Base-by-base conservation (phyloP, 2,329 filamentous ascomycete species). In the Fusarium torulosum region DNA sequence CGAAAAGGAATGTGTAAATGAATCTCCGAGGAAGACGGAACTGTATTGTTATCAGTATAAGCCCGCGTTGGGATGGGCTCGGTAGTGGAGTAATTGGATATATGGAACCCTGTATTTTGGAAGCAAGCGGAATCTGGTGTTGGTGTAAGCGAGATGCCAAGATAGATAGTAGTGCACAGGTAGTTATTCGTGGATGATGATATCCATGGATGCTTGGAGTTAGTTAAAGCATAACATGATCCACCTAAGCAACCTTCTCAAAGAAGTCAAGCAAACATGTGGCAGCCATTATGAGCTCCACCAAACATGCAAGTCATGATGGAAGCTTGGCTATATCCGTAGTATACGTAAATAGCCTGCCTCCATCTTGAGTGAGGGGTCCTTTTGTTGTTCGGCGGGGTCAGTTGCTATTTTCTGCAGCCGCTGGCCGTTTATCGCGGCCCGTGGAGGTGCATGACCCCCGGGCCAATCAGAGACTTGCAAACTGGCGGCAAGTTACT, bases 351-450 rank as follows among this genome's bases (percentile, higher is more conserved):
- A 53, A 69, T 58, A 47, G 42, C 31, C 56, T 15, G 31, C 52
- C 27, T n/a, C 35, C 17, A 37, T n/a, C 17, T 57, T 57, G 42
- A 66, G 25, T 25, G 54, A 51, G 45, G 53, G 49, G 49, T 37
- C 10, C 33, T 47, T 41, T 41, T 37, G 31, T 43, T 20, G 37
- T 40, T 42, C 27, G 57, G 65, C 54, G 67, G 70, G 52, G 69
- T 46, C 49, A 52, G 54, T 65, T 69, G 62, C 66, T 71, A 73
- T 73, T 70, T 72, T 72, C 68, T 73, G 63, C 71, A 73, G 69
- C 57, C 71, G 71, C 71, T 69, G 71, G 65, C 71, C 69, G 62
- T 67, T 58, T 67, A 55, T 53, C 52, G 60, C 69, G 71, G 69
- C 71, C 71, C 59, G 66, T 47, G 25, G 21, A 49, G 42, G 46